These are phyloP conservation scores for Fragilariopsis cylindrus DNA, from an alignment of 108 stramenopile genomes.

Conservation along the genomic window DNA sequence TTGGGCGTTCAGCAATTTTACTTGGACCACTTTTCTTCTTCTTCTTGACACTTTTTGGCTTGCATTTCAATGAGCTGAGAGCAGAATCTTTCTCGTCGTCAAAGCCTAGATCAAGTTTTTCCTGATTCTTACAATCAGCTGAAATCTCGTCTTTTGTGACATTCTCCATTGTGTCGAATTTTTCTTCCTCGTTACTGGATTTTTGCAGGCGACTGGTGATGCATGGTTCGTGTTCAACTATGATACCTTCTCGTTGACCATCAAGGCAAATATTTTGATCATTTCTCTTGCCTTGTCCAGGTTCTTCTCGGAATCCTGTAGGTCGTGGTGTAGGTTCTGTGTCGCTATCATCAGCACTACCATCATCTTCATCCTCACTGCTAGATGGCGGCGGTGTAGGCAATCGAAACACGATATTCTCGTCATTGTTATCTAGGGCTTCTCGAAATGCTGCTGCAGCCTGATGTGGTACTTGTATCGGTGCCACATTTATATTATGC, in stretches of 20 bases:
- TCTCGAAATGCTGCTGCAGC: too few relatives aligned
- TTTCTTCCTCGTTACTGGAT: too few relatives aligned
- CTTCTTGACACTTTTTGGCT: neutral
- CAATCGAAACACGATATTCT: slow-evolving; percentile 1
- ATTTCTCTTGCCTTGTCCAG: too few relatives aligned
- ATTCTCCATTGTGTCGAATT: too few relatives aligned
- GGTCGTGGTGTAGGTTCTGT: neutral
- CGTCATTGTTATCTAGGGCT: neutral
- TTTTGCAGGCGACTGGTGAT: too few relatives aligned
- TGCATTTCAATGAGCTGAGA: neutral
- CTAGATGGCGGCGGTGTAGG: slow-evolving; percentile 15
- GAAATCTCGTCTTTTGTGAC: too few relatives aligned
- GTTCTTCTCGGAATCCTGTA: neutral
- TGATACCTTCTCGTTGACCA: too few relatives aligned
- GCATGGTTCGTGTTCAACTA: too few relatives aligned
- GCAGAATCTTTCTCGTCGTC: neutral
- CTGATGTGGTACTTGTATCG: too few relatives aligned
- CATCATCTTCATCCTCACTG: slow-evolving; percentile 4
- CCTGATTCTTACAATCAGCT: neutral
- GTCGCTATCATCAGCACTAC: neutral
- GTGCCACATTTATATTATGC: too few relatives aligned
- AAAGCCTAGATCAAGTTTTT: neutral
- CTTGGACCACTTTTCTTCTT: neutral
- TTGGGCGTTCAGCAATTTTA: too few relatives aligned
- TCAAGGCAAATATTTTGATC: too few relatives aligned